Percentiles rank a stretch among this genome's conserved stretches.
Evolutionary conservation across 2,329 filamentous ascomycete species (phyloP).

Genomic region (Fonsecaea multimorphosa): DNA sequence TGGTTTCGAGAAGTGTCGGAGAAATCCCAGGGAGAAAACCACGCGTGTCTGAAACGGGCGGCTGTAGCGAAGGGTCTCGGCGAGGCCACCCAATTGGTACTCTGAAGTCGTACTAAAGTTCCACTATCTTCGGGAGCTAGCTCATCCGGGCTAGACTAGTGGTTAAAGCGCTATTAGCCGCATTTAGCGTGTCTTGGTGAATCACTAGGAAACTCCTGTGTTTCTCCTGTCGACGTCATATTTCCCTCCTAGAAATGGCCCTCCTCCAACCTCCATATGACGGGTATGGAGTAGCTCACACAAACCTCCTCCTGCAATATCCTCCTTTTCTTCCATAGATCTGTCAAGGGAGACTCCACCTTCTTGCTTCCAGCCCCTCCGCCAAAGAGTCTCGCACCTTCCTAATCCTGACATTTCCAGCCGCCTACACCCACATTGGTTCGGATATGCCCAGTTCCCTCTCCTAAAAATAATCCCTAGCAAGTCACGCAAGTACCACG

Average conservation of each 20-base stretch:
- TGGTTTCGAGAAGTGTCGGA: slow-evolving; percentile 37
- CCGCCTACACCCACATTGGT: slow-evolving; percentile 7
- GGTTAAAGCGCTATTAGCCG: slow-evolving; percentile 1
- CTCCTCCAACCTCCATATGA: slow-evolving; percentile 8
- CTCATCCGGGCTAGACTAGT: background rate
- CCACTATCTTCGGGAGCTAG: slow-evolving; percentile 1
- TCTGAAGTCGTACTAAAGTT: slow-evolving; percentile 10
- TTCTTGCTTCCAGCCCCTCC: background rate
- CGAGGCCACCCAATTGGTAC: slow-evolving; percentile 6
- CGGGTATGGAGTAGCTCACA: background rate
- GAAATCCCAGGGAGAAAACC: slow-evolving; percentile 14
- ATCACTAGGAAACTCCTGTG: slow-evolving; percentile 2
- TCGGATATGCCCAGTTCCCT: slow-evolving; percentile 7
- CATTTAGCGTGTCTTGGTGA: slow-evolving; percentile 15
- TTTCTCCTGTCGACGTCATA: slow-evolving; percentile 31
- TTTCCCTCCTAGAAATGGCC: background rate
- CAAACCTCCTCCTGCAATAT: slow-evolving; percentile 25
- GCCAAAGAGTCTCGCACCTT: background rate
- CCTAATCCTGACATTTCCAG: background rate
- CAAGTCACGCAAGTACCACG: background rate
- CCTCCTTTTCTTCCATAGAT: slow-evolving; percentile 2
- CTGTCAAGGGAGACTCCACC: background rate
- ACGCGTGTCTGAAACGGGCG: slow-evolving; percentile 31
- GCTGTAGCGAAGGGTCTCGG: slow-evolving; percentile 18
- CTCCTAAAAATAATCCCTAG: slow-evolving; percentile 21